Evolutionary conservation across 2,329 filamentous ascomycete species (phyloP).

Genomic region (Neopestalotiopsis clavispora): DNA sequence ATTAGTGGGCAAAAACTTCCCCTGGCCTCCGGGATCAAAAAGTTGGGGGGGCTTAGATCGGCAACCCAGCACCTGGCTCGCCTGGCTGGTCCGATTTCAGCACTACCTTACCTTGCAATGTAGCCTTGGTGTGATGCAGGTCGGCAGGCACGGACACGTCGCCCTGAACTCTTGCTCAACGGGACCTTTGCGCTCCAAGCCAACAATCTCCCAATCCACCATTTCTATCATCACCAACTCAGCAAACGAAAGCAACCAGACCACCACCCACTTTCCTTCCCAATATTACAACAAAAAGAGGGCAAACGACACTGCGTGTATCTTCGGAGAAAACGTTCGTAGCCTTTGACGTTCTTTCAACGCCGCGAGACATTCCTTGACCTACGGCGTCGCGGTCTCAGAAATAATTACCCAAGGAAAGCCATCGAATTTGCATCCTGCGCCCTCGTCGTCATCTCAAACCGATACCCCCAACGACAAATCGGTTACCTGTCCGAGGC

Average conservation of each 20-base stretch:
- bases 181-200: neutral
- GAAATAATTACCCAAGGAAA: neutral
- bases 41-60: no score
- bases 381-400: neutral
- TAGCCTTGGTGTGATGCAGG: neutral
- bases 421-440: neutral
- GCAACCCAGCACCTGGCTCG: no score
- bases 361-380: neutral
- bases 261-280: neutral
- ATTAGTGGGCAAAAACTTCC: no score
- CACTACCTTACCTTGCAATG: neutral
- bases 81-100: neutral
- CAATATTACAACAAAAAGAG: neutral
- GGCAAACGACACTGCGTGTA: neutral
- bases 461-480: neutral
- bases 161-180: neutral
- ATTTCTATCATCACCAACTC: neutral
- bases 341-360: neutral
- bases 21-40: no score
- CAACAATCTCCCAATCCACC: neutral
- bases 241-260: neutral
- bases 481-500: neutral
- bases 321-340: neutral
- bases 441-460: neutral
- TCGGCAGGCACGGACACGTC: conserved; percentile 6